Evolutionary conservation across 1,284 basidiomycete genomes (phyloP), one percentile per base, ranked within the genome.

Genomic region (Agroathelia rolfsii): DNA sequence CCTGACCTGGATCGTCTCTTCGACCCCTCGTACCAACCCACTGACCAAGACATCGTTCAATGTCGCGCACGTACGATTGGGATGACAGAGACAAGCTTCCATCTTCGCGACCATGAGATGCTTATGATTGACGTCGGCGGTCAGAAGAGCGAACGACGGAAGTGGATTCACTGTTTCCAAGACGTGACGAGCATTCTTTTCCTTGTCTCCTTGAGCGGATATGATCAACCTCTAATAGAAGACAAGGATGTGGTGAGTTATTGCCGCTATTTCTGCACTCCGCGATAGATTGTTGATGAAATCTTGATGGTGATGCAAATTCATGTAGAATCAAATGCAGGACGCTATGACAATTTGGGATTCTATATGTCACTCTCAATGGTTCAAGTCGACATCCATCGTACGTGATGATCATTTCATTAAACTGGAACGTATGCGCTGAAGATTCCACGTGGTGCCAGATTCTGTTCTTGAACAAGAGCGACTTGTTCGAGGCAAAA

Each of bases 261-360:
- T 34, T 16, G 17, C 12, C 21, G n/a, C n/a, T n/a, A n/a, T n/a
- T n/a, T n/a, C n/a, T n/a, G n/a, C 17, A 34, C 26, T 19, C 34
- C n/a, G 32, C 11, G 23, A 9, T 34, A 20, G 3, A 24, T 19
- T 11, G 12, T 42, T 16, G 19, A 14, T n/a, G n/a, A 26, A 16
- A 15, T 23, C 24, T 27, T 28, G 23, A 30, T 21, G 30, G 17
- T 25, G 33, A 35, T 22, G n/a, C 28, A 15, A n/a, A n/a, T 5
- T 25, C n/a, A 18, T 39, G 8, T 46, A 88, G 83, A 92, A 88
- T 56, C 88, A 85, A 79, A 94, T 95, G 89, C 83, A 90, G 60
- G 92, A 94, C 48, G 86, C 90, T 1, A 79, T 95, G 71, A 87
- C 88, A 30, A 87, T 95, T 29, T 95, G 89, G 76, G 89, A 93